Conservation (phyloP, 495 filamentous ascomycete species). For the Poronia punctata region DNA sequence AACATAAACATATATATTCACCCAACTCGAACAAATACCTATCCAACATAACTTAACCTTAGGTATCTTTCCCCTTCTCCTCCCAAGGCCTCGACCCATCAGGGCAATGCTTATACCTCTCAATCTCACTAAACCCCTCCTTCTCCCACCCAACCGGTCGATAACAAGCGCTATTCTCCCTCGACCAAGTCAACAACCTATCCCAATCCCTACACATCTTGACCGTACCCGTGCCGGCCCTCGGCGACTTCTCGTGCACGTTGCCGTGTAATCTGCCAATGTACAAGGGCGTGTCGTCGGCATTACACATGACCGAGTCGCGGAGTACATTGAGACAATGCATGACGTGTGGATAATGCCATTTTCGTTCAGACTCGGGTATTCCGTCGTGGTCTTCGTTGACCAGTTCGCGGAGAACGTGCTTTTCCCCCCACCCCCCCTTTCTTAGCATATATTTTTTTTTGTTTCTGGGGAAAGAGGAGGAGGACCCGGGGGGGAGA, state of each 20-base stretch:
- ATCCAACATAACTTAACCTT: no score
- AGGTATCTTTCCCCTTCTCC: no score
- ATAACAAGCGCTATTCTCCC: not conserved
- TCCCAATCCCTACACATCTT: not conserved
- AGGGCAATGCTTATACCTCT: constrained; percentile 1
- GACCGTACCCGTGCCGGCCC: not conserved
- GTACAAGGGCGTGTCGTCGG: constrained; percentile 16
- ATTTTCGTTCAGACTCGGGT: not conserved
- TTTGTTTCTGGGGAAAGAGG: no score
- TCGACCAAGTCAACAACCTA: not conserved
- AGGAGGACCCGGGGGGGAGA: no score
- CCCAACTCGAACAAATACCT: no score
- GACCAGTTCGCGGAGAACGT: constrained; percentile 1
- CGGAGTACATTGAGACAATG: constrained; percentile 11
- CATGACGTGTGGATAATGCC: constrained; percentile 3
- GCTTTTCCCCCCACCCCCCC: no score
- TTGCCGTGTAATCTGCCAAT: constrained; percentile 7
- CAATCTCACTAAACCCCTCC: constrained; percentile 1
- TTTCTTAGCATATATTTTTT: no score
- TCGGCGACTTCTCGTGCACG: not conserved
- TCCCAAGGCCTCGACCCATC: constrained; percentile 1
- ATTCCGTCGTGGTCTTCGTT: constrained; percentile 6
- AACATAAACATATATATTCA: not conserved
- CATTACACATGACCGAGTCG: constrained; percentile 11
- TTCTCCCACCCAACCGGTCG: not conserved